A percentile compares a stretch with the other conserved stretches of the same genome.
Conservation (phyloP, 2,329 filamentous ascomycete species). For the Colletotrichum nymphaeae region DNA sequence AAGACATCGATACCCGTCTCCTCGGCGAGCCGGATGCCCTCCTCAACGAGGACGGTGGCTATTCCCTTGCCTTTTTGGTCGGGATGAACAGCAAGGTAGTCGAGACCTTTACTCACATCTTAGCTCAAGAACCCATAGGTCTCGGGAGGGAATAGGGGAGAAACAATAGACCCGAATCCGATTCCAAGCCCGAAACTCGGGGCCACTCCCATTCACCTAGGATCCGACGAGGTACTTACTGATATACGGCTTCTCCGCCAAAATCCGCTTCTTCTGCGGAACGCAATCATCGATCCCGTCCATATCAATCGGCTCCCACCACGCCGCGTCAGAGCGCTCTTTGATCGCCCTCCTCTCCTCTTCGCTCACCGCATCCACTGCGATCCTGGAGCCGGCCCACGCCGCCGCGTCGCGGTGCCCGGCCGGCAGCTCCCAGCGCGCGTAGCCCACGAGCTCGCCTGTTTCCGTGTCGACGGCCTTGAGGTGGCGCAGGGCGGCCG, state of each 20-base stretch:
- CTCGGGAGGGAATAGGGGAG: too few relatives aligned
- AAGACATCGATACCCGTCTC: constrained; percentile 41
- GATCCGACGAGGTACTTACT: constrained; percentile 24
- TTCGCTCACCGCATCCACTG: constrained; percentile 29
- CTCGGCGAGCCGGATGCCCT: constrained; percentile 40
- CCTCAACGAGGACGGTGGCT: constrained; percentile 39
- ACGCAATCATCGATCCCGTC: constrained; percentile 7
- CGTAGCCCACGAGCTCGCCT: constrained; percentile 39
- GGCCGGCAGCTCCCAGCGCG: constrained; percentile 38
- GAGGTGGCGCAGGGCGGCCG: constrained; percentile 37
- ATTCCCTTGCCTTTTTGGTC: constrained; percentile 43
- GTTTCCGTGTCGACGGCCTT: constrained; percentile 40
- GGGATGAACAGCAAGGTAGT: constrained; percentile 44
- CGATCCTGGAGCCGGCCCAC: constrained; percentile 34
- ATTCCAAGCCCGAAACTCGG: background rate
- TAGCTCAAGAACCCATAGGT: background rate
- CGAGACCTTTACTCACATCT: constrained; percentile 36
- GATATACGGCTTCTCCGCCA: constrained; percentile 31
- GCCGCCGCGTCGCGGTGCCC: constrained; percentile 5
- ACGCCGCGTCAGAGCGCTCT: constrained; percentile 20
- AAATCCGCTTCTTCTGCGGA: constrained; percentile 25
- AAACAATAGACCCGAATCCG: too few relatives aligned
- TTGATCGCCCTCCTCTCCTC: constrained; percentile 26
- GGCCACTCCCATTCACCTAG: too few relatives aligned
- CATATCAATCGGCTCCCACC: constrained; percentile 28